Percentiles rank a stretch among this genome's conserved stretches.
Conservation (phyloP, 176 grass and related monocot genomes). For the Elymus sibiricus region DNA sequence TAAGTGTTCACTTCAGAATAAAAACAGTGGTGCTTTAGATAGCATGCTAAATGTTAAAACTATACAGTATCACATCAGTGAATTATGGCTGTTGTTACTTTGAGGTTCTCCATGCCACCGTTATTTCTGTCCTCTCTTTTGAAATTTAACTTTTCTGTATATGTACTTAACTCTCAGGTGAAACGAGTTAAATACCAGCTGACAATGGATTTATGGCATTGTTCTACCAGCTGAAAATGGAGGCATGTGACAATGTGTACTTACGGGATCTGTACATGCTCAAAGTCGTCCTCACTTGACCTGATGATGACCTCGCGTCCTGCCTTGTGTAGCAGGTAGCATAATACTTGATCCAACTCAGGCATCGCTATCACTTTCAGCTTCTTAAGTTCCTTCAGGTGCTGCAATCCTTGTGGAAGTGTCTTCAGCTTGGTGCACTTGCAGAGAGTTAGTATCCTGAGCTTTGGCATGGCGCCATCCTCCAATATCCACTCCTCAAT, state of each 20-base stretch:
- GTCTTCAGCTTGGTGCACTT: constrained; percentile 13
- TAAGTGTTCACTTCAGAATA: not conserved
- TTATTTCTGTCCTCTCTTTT: not conserved
- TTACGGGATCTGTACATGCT: constrained; percentile 19
- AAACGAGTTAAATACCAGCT: not conserved
- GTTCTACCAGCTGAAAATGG: not conserved
- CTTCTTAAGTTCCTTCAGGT: constrained; percentile 10
- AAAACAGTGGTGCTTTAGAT: too few relatives aligned
- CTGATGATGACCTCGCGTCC: not conserved
- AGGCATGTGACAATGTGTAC: not conserved
- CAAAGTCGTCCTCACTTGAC: constrained; percentile 8
- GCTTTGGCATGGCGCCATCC: constrained; percentile 15
- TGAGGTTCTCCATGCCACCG: not conserved
- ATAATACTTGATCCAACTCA: not conserved
- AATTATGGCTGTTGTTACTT: not conserved
- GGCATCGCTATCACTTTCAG: constrained; percentile 17
- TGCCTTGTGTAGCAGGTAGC: not conserved
- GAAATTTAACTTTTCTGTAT: not conserved
- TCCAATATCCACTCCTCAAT: not conserved
- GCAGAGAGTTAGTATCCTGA: not conserved
- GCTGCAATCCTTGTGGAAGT: not conserved
- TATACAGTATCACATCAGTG: not conserved
- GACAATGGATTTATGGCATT: not conserved
- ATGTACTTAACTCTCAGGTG: not conserved
- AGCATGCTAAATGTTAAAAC: not conserved